Evolutionary conservation across 108 stramenopile genomes (phyloP), one percentile per base, ranked within the genome.

Genomic region (Aurantiochytrium sp.): DNA sequence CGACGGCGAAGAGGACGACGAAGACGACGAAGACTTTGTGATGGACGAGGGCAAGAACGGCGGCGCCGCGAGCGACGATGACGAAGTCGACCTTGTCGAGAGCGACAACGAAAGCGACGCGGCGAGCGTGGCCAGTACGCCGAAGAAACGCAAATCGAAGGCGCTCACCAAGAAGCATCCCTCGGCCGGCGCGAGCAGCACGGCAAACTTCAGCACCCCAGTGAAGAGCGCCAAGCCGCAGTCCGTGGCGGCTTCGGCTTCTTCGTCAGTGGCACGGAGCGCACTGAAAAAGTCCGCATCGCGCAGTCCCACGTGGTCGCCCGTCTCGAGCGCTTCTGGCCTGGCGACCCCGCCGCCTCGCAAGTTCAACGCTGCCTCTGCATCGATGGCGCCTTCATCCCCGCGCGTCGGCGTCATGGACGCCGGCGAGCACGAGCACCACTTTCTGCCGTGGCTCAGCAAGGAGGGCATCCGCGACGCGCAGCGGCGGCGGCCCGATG

Each of bases 351-450:
- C 88, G 39, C 12, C 32, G 19, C 27, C 73, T 37, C 37, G 22
- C 32, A 87, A 41, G 10, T 17, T 21, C 39, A 68, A 32, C 53
- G 24, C 85, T 22, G 73, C 17, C 30, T 15, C 85, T 4, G 36
- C 27, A 24, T 36, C 17, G 41, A 6, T 4, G 21, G 52, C 36
- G 89, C 50, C 87, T 22, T 45, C 31, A 22, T 85, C 21, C 19
- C 21, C 30, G 15, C 45, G 73, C 19, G 81, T 55, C n/a, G 45
- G 41, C 12, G 68, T 89, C 93, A 55, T 90, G 89, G 32, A 94
- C 87, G 37, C 90, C 8, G 98, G 98, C 50, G 69, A 94, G 4
- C 97, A 98, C 90, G 90, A 95, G 8, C 98, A 98, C 94, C 95
- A 98, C 89, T 93, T 94, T 81, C 91, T 96, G 41, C 54, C 87